Evolutionary conservation across 192 early-diverging fungal genomes (phyloP), one percentile per base, ranked within the genome.

Genomic region (Funneliformis mosseae): DNA sequence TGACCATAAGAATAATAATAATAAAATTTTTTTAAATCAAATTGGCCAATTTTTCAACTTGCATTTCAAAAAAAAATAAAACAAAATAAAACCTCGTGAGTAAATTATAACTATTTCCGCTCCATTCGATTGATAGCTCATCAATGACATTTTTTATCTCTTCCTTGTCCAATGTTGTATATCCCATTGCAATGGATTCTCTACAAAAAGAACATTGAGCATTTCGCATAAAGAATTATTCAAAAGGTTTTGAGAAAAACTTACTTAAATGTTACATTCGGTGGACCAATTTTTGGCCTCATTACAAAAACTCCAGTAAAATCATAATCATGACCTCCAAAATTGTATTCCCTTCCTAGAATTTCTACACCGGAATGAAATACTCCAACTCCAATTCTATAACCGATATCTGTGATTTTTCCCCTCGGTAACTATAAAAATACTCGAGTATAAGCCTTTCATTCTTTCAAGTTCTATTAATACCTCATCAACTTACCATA

Each of bases 321-420:
- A 76, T 84, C 83, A 61, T 83, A 84, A 42, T 84, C 85, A 73
- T 86, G 85, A 38, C 85, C 85, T 55, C 85, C 85, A 80, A 86
- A 86, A 61, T 83, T 84, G 66, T 83, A 86, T 76, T 86, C 85
- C 81, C 81, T 83, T 9, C 82, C 83, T 46, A 84, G 81, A 50
- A 86, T 71, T 61, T 84, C 85, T 50, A 84, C 80, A 5, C 85
- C 83, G 61, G 85, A 84, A 70, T 86, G 85, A 62, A 84, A 86
- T 60, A 86, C 83, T 38, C 85, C 85, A 38, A 86, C 18, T 10
- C 85, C 85, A 55, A 86, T 80, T 55, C 62, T 82, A 75, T 86
- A 86, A 25, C 85, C 83, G 41, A 86, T 60, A 7, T 82, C 74
- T 4, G 85, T 84, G 43, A 86, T 21, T 21, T 76, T 75, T 41